Evolutionary conservation across 306 rosid genomes (phyloP).

Genomic region (Fragaria iinumae): DNA sequence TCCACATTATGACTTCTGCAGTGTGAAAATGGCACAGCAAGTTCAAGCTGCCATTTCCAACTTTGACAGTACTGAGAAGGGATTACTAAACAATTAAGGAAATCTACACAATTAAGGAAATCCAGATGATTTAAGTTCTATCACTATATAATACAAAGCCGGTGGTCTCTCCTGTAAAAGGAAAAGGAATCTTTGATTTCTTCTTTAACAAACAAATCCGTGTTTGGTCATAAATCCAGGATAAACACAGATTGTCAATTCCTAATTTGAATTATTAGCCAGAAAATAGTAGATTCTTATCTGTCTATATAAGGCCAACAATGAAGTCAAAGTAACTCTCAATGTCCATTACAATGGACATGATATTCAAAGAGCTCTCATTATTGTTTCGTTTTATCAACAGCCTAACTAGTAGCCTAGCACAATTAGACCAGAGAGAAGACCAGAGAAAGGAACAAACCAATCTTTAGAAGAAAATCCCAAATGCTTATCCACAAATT

Average conservation of each 20-base stretch:
- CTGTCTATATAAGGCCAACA: background rate
- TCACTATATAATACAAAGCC: constrained; percentile 1
- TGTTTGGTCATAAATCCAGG: constrained; percentile 18
- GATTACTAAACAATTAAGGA: background rate
- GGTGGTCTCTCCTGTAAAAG: background rate
- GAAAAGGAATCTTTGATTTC: constrained; percentile 15
- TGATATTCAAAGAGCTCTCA: constrained; percentile 7
- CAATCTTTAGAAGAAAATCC: background rate
- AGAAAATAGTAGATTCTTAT: constrained; percentile 5
- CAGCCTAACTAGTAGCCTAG: constrained; percentile 3
- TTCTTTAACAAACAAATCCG: constrained; percentile 11
- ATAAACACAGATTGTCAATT: constrained; percentile 16
- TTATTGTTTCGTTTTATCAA: background rate
- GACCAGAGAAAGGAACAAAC: background rate
- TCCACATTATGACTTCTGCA: constrained; percentile 1
- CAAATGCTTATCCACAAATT: background rate
- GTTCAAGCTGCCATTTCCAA: constrained; percentile 17
- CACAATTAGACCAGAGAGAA: background rate
- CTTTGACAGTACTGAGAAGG: constrained; percentile 13
- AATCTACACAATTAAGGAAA: background rate
- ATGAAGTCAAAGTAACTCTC: constrained; percentile 10
- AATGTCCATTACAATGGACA: background rate
- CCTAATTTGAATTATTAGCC: constrained; percentile 21
- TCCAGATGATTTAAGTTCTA: constrained; percentile 10
- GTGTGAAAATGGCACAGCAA: constrained; percentile 4